Evolutionary conservation across 2,329 filamentous ascomycete species (phyloP), one percentile per base, ranked within the genome.

Genomic region (Massarina eburnea): DNA sequence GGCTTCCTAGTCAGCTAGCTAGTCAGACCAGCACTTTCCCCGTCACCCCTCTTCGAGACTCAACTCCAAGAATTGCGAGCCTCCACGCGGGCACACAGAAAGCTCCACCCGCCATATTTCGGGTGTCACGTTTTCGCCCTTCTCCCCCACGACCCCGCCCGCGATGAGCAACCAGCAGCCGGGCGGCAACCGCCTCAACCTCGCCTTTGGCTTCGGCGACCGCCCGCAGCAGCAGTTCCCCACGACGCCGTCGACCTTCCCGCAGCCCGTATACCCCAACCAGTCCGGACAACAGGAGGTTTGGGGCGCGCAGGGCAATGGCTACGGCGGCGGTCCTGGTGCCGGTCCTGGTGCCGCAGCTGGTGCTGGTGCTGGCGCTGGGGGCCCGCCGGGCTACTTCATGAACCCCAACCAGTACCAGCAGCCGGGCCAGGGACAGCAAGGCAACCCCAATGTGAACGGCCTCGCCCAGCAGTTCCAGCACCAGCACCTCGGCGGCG

Each of bases 381-480:
- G 19, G 3, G 48, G 46, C 20, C 71, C 66, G 51, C 68, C 62
- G 44, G 74, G 70, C 63, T 79, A 74, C 73, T 82, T 74, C 72
- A 76, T 73, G 72, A 73, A 68, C 56, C 75, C 75, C 39, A 30
- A 30, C 27, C 27, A 30, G 12, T 74, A 74, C 58, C 72, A 71
- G 68, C 66, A 69, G 53, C 68, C 71, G 39, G 73, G 75, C 52
- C 75, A 76, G 55, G 76, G 79, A 49, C 79, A 82, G 59, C 74
- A 76, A 53, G 68, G 66, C 26, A 69, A 70, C 45, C 77, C 78
- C 39, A 79, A 82, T 58, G 95, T 92, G 60, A 94, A 90, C 61
- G 91, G 91, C 22, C 81, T 97, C 36, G 91, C 91, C 49, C 90
- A 96, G 69, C 94, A 99, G 71, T 95, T 97, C 72, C 95, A 92